Base-by-base conservation (phyloP, 1,284 basidiomycete species). In the Chalciporus sp. region DNA sequence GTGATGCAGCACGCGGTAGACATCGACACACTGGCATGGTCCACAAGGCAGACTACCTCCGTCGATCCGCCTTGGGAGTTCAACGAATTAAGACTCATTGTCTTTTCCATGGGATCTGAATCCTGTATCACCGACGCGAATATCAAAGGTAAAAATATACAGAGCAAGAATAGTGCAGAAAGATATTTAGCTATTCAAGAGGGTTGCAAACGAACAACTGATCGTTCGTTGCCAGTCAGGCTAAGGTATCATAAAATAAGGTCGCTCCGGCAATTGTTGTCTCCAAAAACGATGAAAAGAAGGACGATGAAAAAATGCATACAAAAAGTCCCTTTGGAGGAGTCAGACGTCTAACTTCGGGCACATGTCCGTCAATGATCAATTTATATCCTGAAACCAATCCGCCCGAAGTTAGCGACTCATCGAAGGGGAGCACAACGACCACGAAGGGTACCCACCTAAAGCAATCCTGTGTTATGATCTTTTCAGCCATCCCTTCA, bases 401-500 rank as follows among this genome's bases (percentile, higher is more conserved):
- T n/a, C n/a, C 33, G 16, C 6, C 33, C 33, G 2, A 6, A 31
- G 7, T 37, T 16, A 37, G n/a, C 8, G n/a, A 17, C n/a, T 37
- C 9, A 10, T 14, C 16, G n/a, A 37, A 37, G 17, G 1, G 33
- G 35, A 37, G 4, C n/a, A 17, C 4, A n/a, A 37, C 17, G 35
- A 17, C 11, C 35, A 17, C n/a, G n/a, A 37, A 37, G 16, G 14
- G 31, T 16, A 37, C 35, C 7, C 3, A 37, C 35, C 35, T 17
- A 7, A n/a, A 37, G 8, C 28, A 28, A 28, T 40, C n/a, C 17
- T 37, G 10, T 42, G 5, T 20, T 61, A 60, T 7, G 40, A 40
- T 20, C 31, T 42, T 17, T 28, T 66, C 51, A 67, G 43, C 39
- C 67, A 28, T 1, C 60, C 60, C 33, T 51, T 65, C 31, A 65